Conservation (phyloP, 768 basidiomycete species). For the Suillus cothurnatus region DNA sequence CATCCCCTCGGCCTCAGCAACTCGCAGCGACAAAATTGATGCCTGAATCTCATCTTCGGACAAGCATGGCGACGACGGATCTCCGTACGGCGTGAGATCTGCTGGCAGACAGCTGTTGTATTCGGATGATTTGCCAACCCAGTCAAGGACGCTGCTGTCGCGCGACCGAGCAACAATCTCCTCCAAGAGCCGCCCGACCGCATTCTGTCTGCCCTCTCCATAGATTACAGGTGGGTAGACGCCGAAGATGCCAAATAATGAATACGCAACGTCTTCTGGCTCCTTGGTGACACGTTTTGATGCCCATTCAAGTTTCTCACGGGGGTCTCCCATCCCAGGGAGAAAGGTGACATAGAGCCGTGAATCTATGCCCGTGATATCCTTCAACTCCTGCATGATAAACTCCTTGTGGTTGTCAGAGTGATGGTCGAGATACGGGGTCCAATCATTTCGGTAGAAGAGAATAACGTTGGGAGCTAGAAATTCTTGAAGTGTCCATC, state of each 20-base stretch:
- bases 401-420: not conserved
- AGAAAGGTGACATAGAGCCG: not conserved
- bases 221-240: not conserved
- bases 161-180: not conserved
- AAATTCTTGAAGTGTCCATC: constrained; percentile 3
- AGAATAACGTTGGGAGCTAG: constrained; percentile 5
- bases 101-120: not conserved
- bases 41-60: not conserved
- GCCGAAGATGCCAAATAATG: not conserved
- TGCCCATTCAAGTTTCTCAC: not conserved
- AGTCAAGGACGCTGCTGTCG: not conserved
- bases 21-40: not conserved
- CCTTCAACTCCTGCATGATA: not conserved
- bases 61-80: not conserved
- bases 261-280: not conserved
- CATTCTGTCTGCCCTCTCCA: not conserved
- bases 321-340: not conserved
- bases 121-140: not conserved
- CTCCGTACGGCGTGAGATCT: not conserved
- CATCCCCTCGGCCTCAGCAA: not conserved
- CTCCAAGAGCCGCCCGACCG: not conserved
- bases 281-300: not conserved
- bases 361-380: not conserved
- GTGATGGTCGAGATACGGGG: constrained; percentile 4
- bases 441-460: constrained; percentile 29